Evolutionary conservation across 768 basidiomycete species (phyloP), one percentile per base, ranked within the genome.

Genomic region (Crassisporium funariophilum): DNA sequence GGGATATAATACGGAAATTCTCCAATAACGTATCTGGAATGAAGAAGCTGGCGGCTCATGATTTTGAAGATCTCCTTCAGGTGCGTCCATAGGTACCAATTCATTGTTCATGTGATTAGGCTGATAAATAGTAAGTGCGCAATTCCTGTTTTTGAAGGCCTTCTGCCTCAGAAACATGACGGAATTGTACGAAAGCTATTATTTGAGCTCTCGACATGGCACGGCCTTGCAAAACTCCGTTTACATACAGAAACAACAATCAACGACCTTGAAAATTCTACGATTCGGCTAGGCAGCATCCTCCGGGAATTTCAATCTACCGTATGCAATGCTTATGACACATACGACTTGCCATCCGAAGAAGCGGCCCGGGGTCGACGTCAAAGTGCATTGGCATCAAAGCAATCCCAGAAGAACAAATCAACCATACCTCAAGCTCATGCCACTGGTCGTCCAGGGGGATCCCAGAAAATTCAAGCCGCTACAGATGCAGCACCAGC

Each of bases 71-170:
- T 19, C 16, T 47, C 12, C 23, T 47, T 4, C 46, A 47, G 40
- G 46, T 41, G 37, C 11, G n/a, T n/a, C n/a, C n/a, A n/a, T n/a
- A n/a, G 33, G 16, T 15, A 23, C 35, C 13, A 7, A 29, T 7
- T 29, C 27, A 7, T 29, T 29, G 7, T 7, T 29, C 27, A 29
- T 29, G 27, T 29, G 13, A 13, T 29, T 29, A 29, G 8, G 7
- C 27, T 29, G 27, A 7, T 13, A 29, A 13, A 29, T 29, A 29
- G 27, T 71, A n/a, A 69, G 68, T 71, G 68, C 38, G 37, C 53
- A 0, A 60, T 67, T 15, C 65, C 70, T 3, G 67, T 53, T 1
- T 60, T 75, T 23, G 68, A 76, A 5, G 72, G 66, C 3, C 59
- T 77, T 0, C 46, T 77, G 0, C 63, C 59, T 0, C 45, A 57